These are phyloP conservation scores for Aurifilum marmelostoma DNA, from an alignment of 2,329 filamentous ascomycete genomes.

Conservation along the genomic window DNA sequence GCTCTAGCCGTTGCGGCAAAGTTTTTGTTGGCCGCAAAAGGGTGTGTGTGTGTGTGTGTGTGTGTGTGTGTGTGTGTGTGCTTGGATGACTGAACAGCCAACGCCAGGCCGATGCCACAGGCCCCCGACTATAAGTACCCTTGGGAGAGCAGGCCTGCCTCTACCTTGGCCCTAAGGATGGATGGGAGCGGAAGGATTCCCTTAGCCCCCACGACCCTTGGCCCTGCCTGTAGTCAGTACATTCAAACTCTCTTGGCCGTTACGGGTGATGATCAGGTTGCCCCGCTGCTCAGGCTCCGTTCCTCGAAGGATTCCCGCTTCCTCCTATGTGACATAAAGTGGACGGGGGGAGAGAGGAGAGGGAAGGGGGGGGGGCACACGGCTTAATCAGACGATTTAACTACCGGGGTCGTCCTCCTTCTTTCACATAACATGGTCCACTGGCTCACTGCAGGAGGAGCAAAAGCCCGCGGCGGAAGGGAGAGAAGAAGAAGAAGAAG, in stretches of 20 bases:
- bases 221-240: neutral
- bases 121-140: neutral
- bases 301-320: neutral
- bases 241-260: neutral
- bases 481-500: neutral
- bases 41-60: neutral
- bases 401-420: neutral
- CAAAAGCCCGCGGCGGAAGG: no score
- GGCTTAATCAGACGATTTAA: neutral
- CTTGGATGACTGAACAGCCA: neutral
- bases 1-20: neutral
- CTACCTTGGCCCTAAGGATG: neutral
- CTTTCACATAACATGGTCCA: neutral
- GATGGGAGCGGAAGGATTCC: slow-evolving; percentile 4
- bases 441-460: no score
- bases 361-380: no score
- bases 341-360: no score
- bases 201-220: neutral
- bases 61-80: neutral
- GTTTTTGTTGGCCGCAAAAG: neutral
- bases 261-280: neutral
- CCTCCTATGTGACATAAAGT: neutral
- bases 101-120: neutral
- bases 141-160: neutral
- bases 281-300: neutral